These are phyloP conservation scores for Desmodesmus armatus DNA, from an alignment of 139 green algal species.

Conservation along the genomic window DNA sequence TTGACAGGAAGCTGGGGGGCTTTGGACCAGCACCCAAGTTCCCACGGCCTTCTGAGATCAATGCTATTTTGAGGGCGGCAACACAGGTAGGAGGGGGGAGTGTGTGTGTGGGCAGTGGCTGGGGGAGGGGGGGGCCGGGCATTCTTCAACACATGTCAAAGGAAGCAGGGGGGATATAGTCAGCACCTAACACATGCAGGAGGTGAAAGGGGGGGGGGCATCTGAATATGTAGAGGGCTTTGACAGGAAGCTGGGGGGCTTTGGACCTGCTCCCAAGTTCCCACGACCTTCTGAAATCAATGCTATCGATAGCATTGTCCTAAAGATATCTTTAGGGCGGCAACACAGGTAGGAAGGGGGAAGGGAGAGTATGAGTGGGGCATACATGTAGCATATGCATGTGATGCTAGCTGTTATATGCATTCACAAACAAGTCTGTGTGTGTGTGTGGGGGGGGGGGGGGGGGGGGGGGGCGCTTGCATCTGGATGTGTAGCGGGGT, in stretches of 20 bases:
- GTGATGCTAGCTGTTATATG: background rate
- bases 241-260: conserved; percentile 79
- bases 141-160: too few species aligned
- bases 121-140: too few species aligned
- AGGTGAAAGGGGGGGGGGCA: too few species aligned
- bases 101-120: background rate
- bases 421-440: too few species aligned
- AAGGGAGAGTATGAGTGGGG: too few species aligned
- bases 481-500: too few species aligned
- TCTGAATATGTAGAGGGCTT: too few species aligned
- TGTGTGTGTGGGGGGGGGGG: too few species aligned
- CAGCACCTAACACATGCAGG: too few species aligned
- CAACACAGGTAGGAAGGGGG: background rate
- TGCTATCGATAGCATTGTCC: too few species aligned
- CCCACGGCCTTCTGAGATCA: conserved; percentile 87
- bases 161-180: background rate
- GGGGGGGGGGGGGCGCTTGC: too few species aligned
- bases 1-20: conserved; percentile 75
- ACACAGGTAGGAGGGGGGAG: background rate
- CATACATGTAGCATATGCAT: too few species aligned
- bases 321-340: conserved; percentile 71
- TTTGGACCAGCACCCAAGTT: conserved; percentile 94
- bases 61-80: conserved; percentile 68
- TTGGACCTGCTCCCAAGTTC: conserved; percentile 92
- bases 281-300: conserved; percentile 88